Evolutionary conservation across 1,284 basidiomycete species (phyloP), one percentile per base, ranked within the genome.

Genomic region (Wallemia ichthyophaga): DNA sequence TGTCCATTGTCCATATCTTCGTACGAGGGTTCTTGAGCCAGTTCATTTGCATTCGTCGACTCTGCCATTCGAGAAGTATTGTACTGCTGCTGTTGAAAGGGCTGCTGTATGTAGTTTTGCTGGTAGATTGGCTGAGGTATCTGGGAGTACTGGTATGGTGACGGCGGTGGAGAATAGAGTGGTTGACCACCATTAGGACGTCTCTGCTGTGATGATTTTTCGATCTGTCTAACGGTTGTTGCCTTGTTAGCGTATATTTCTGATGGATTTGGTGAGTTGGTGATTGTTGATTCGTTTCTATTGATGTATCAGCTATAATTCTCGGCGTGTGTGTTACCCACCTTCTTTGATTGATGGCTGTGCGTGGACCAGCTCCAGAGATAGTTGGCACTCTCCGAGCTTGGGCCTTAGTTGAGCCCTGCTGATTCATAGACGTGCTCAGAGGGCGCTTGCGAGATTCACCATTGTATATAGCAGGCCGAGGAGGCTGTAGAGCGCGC

Each of bases 1-100:
- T 32, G 25, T 33, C 31, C 19, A 24, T 59, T 21, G 59, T 59
- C 60, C 58, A 62, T 60, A 61, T 63, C 31, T 58, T 61, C 3
- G 60, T 27, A 27, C 24, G 27, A 27, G 9, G 55, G 25, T 24
- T 25, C 55, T 21, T 56, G 25, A 13, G 55, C 55, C 7, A 11
- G 17, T 5, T 25, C 25, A 25, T 56, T 5, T 24, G 24, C 55
- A 17, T 56, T 27, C 24, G 55, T 27, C 24, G 24, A 11, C 25
- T 25, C 55, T 56, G 55, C 55, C 25, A 25, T 56, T 27, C 55
- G 19, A 11, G 27, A 21, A 5, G n/a, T n/a, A 9, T 9, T 23
- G 55, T 48, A 48, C n/a, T 11, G 37, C 28, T 31, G 37, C 37
- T 48, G 37, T 13, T 31, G 17, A 7, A 17, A 7, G 3, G 11